Percentiles rank a stretch among this genome's conserved stretches.
phyloP scores from a whole-genome alignment of 257 asterid species.

The Thymus quinquecostatus region DNA sequence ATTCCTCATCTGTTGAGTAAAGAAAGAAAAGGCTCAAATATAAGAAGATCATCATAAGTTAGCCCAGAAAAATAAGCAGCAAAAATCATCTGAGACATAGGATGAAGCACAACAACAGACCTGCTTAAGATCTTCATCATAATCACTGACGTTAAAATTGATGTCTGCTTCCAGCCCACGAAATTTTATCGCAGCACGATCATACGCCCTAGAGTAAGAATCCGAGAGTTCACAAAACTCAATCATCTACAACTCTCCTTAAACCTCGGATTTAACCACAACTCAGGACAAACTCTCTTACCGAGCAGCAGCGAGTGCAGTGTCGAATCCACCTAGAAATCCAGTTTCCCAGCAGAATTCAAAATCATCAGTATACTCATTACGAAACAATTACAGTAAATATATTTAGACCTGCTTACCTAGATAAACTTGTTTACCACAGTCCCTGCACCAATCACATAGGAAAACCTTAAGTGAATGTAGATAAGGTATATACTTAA shows the following conservation, averaged over 20 bases:
- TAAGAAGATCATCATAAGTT: constrained; percentile 22
- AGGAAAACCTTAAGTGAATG: constrained; percentile 22
- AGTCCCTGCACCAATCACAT: constrained; percentile 75
- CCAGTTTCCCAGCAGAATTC: constrained; percentile 27
- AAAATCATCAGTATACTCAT: constrained; percentile 25
- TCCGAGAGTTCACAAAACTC: constrained; percentile 23
- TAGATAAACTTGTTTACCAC: constrained; percentile 93
- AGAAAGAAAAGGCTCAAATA: constrained; percentile 20
- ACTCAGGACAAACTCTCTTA: constrained; percentile 38
- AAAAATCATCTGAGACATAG: neutral
- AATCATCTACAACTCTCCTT: constrained; percentile 6
- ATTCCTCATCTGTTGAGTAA: constrained; percentile 63
- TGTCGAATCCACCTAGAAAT: constrained; percentile 87
- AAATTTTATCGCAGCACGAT: constrained; percentile 92
- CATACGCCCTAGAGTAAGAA: constrained; percentile 73
- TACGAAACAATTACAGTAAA: neutral
- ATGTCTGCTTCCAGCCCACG: constrained; percentile 96
- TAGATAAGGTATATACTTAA: constrained; percentile 14
- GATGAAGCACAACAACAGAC: constrained; percentile 38
- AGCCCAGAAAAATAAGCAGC: neutral
- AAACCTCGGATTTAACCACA: constrained; percentile 19
- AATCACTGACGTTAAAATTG: constrained; percentile 75
- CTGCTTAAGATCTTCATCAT: constrained; percentile 81
- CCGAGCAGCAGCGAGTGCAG: constrained; percentile 99
- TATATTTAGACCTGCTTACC: constrained; percentile 49